Base-by-base conservation (phyloP, 2,329 filamentous ascomycete genomes). In the Samsoniella hepiali region DNA sequence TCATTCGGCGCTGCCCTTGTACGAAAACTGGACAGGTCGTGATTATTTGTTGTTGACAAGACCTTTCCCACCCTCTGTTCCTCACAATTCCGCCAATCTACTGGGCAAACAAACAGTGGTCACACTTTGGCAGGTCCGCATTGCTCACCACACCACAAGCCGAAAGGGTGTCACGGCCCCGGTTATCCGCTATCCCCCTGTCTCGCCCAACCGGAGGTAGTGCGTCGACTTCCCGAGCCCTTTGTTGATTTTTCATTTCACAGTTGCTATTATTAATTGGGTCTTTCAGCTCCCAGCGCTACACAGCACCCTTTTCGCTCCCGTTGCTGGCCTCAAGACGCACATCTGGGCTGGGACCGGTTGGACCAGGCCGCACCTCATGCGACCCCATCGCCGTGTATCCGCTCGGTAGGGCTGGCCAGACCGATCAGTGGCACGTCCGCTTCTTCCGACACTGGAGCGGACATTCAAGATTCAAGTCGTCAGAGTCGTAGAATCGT, bases 401-500 rank as follows among this genome's bases (percentile, higher is more conserved):
- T 47, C 55, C 29, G 42, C 55, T 58, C 17, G 55, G 40, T 58
- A 58, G 55, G 55, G 55, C 55, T 58, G 55, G 55, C 55, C 29
- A 58, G 32, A 47, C 55, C 36, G 55, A 58, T 58, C 40, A 38
- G 17, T 47, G 55, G 29, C 40, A 58, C 55, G 55, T 58, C 29
- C n/a, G 42, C 29, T 42, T 36, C n/a, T 17, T 5, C 13, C 9
- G 11, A 40, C 29, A 45, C 17, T 47, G 15, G 42, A 58, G 50
- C 31, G 17, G 36, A 22, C 54, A 45, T 57, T 22, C 27, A 32
- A n/a, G 10, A 15, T 47, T 31, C 40, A 22, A 36, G 42, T 58
- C 11, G 31, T 17, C 53, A 55, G 38, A 3, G 38, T 15, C 22
- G 22, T 22, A 22, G 22, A 22, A 22, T 40, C 34, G 38, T 40